Evolutionary conservation across 2,329 filamentous ascomycete genomes (phyloP).

Genomic region (Epichloe baconii): DNA sequence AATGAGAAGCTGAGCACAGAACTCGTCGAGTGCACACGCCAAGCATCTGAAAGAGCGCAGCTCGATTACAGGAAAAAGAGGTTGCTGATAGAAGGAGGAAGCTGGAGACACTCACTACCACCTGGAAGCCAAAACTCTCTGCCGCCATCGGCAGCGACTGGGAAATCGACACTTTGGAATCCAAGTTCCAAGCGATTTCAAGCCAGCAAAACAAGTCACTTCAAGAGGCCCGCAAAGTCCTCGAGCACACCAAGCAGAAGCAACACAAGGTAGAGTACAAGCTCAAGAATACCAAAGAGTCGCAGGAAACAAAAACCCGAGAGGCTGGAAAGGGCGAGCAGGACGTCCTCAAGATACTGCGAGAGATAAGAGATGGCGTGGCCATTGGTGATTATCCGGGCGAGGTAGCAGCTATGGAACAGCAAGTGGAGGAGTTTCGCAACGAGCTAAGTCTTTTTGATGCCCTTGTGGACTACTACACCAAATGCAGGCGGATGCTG

Average conservation of each 20-base stretch:
- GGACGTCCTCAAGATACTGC: slow-evolving; percentile 37
- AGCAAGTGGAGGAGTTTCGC: slow-evolving; percentile 46
- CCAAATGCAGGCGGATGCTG: slow-evolving; percentile 50
- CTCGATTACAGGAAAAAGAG: slow-evolving; percentile 77
- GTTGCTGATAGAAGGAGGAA: slow-evolving; percentile 59
- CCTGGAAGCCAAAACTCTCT: slow-evolving; percentile 59
- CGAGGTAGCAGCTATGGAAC: slow-evolving; percentile 36
- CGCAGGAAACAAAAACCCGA: slow-evolving; percentile 47
- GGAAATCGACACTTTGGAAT: slow-evolving; percentile 56
- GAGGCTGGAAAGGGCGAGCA: slow-evolving; percentile 50
- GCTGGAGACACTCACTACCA: slow-evolving; percentile 62
- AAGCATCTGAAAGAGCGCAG: slow-evolving; percentile 70
- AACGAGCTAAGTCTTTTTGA: slow-evolving; percentile 58
- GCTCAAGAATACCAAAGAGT: slow-evolving; percentile 51
- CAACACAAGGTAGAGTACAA: slow-evolving; percentile 66
- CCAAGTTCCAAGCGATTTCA: slow-evolving; percentile 52
- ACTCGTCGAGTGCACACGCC: slow-evolving; percentile 67
- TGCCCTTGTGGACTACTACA: slow-evolving; percentile 59
- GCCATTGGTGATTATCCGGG: slow-evolving; percentile 41
- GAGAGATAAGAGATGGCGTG: slow-evolving; percentile 27
- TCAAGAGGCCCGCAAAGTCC: slow-evolving; percentile 51
- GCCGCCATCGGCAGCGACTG: slow-evolving; percentile 52
- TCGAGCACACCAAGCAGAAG: slow-evolving; percentile 59
- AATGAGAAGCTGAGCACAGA: slow-evolving; percentile 64
- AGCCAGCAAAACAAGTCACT: slow-evolving; percentile 44